Percentiles rank a stretch among this genome's conserved stretches.
Conservation (phyloP, 306 rosid genomes). For the Gastrolobium bilobum region DNA sequence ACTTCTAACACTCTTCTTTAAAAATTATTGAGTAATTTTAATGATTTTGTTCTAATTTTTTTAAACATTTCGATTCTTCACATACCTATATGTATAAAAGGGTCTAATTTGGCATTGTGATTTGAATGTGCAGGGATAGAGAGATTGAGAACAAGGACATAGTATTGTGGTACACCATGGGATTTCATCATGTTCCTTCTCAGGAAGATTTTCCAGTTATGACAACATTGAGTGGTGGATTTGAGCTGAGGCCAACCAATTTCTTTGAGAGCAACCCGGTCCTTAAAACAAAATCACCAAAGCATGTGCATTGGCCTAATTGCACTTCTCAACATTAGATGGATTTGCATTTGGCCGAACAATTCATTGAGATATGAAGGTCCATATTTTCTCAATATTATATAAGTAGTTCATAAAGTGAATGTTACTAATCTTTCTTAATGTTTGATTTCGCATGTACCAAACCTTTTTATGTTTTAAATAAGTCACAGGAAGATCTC, state of each 20-base stretch:
- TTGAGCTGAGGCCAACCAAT: conserved; percentile 66
- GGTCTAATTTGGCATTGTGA: background rate
- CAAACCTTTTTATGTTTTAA: too few species aligned
- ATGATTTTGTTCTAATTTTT: background rate
- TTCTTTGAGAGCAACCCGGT: conserved; percentile 62
- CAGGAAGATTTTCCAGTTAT: conserved; percentile 62
- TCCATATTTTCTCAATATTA: too few species aligned
- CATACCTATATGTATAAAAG: too few species aligned
- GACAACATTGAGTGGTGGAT: conserved; percentile 60
- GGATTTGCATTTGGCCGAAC: too few species aligned
- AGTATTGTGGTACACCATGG: conserved; percentile 56
- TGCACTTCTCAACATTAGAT: conserved; percentile 32
- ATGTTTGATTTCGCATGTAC: too few species aligned
- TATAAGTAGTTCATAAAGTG: too few species aligned
- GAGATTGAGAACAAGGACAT: conserved; percentile 47
- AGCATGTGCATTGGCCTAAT: background rate
- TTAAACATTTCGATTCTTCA: background rate
- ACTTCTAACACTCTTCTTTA: background rate
- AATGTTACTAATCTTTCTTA: too few species aligned
- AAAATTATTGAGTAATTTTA: background rate
- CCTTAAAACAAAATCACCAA: conserved; percentile 47
- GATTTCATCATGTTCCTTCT: conserved; percentile 64
- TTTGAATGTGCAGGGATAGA: conserved; percentile 33
- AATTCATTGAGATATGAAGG: too few species aligned
- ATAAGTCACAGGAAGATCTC: too few species aligned